Percentiles rank a stretch among this genome's conserved stretches.
phyloP scores from a whole-genome alignment of 2,329 filamentous ascomycete species.

The Coleophoma eucalyptorum region DNA sequence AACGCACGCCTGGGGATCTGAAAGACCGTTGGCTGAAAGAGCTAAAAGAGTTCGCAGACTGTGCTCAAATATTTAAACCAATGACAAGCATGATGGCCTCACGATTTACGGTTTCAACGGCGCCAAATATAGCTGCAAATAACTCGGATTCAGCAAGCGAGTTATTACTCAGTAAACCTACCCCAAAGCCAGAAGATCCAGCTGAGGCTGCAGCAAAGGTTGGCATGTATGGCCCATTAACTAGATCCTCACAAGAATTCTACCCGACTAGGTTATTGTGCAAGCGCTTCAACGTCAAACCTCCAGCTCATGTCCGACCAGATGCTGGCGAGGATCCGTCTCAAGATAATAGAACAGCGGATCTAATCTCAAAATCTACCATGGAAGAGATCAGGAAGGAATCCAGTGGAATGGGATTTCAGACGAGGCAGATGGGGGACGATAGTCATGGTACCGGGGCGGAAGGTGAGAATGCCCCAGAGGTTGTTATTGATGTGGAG shows the following conservation, averaged over 20 bases:
- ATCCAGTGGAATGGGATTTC: conserved; percentile 31
- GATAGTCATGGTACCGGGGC: background rate
- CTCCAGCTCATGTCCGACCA: conserved; percentile 64
- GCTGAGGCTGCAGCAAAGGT: conserved; percentile 83
- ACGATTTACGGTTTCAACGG: conserved; percentile 73
- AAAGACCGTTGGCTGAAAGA: conserved; percentile 78
- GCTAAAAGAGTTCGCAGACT: conserved; percentile 67
- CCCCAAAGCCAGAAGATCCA: conserved; percentile 64
- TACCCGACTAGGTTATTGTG: conserved; percentile 82
- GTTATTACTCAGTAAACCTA: conserved; percentile 40
- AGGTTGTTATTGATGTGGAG: conserved; percentile 59
- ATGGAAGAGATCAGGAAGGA: conserved; percentile 52
- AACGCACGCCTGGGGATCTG: conserved; percentile 36
- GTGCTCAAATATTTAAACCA: conserved; percentile 81
- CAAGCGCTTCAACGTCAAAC: conserved; percentile 87
- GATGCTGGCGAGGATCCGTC: conserved; percentile 31
- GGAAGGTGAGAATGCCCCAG: conserved; percentile 7
- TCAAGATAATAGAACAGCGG: conserved; percentile 24
- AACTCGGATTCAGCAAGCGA: conserved; percentile 28
- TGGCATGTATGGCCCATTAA: conserved; percentile 92
- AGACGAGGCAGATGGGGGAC: conserved; percentile 19
- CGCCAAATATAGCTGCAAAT: conserved; percentile 34
- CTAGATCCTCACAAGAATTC: conserved; percentile 67
- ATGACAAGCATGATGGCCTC: conserved; percentile 91
- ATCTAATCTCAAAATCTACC: conserved; percentile 48